These are phyloP conservation scores for Diaporthe humulicola DNA, from an alignment of 2,329 filamentous ascomycete species.

Conservation along the genomic window DNA sequence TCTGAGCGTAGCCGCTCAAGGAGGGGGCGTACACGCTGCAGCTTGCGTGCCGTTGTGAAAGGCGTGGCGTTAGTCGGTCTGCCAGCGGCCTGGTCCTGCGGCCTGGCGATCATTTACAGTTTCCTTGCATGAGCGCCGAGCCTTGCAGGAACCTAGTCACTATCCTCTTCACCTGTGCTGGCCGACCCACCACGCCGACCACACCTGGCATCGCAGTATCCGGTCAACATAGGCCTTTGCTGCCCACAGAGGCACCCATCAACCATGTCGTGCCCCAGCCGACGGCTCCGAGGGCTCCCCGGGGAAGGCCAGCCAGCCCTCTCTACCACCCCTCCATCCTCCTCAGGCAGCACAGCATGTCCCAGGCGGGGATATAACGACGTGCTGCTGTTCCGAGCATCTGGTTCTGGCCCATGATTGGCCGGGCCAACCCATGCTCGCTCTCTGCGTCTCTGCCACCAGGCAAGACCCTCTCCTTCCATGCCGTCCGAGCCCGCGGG, in stretches of 20 bases:
- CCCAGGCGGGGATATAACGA: conserved; percentile 17
- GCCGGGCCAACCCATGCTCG: neutral
- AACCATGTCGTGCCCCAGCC: conserved; percentile 30
- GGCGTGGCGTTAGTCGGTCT: conserved; percentile 37
- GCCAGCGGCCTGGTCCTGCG: conserved; percentile 14
- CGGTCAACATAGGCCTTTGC: neutral
- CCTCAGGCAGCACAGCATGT: conserved; percentile 27
- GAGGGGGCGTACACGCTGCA: conserved; percentile 24
- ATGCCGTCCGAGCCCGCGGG: neutral
- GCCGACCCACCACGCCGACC: conserved; percentile 19
- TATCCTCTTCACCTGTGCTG: conserved; percentile 3
- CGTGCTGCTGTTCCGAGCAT: conserved; percentile 24
- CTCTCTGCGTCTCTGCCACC: conserved; percentile 10
- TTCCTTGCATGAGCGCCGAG: conserved; percentile 36
- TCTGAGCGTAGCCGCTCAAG: conserved; percentile 30
- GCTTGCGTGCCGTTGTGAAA: neutral
- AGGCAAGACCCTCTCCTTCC: neutral
- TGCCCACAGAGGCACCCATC: conserved; percentile 12
- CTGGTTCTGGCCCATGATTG: conserved; percentile 11
- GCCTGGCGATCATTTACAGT: conserved; percentile 35
- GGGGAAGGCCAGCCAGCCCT: neutral
- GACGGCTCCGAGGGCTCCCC: conserved; percentile 24
- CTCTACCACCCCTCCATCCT: neutral
- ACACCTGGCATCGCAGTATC: conserved; percentile 20
- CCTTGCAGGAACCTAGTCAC: conserved; percentile 37